Evolutionary conservation across 139 green algal species (phyloP), one percentile per base, ranked within the genome.

Genomic region (Zygnema cylindricum): DNA sequence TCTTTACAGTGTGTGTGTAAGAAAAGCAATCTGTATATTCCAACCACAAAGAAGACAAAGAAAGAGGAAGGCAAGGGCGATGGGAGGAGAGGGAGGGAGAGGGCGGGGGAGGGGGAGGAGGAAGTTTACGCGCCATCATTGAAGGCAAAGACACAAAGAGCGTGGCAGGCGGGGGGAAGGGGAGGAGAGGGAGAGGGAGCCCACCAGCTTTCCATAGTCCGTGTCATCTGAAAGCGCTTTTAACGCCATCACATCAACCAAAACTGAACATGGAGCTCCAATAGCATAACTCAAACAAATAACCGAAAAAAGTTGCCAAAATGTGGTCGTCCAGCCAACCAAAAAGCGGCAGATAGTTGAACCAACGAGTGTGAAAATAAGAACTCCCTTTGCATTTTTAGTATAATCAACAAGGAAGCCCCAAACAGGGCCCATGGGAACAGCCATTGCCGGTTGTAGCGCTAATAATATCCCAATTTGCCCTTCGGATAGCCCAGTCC

Each of bases 201-300:
- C 11, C 25, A 86, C 81, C 81, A 82, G 82, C 82, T 88, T 88
- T 16, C 82, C 82, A 63, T 82, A 88, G 2, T 88, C 82, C 1
- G 55, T n/a, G 21, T 88, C 78, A 73, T 88, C 55, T 1, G n/a
- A 11, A 1, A 88, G 57, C n/a, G n/a, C n/a, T 73, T 75, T 22
- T 22, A 88, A 3, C 1, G 82, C 55, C 23, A 35, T 25, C 22
- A 54, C 55, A 42, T 88, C 82, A 22, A 82, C 55, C 23, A 88
- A 11, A 39, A 73, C 54, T 1, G 82, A 33, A 30, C n/a, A 2
- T 16, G 21, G 7, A n/a, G 40, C 42, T 32, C 49, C 82, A 2
- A 2, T 69, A 39, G 41, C 3, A 79, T 3, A 3, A 41, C 3
- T 43, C 16, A 79, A 23, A 16, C 36, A 41, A 79, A 3, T 43